These are phyloP conservation scores for Omphalotus guepiniiformis DNA, from an alignment of 768 basidiomycete genomes.

Conservation along the genomic window DNA sequence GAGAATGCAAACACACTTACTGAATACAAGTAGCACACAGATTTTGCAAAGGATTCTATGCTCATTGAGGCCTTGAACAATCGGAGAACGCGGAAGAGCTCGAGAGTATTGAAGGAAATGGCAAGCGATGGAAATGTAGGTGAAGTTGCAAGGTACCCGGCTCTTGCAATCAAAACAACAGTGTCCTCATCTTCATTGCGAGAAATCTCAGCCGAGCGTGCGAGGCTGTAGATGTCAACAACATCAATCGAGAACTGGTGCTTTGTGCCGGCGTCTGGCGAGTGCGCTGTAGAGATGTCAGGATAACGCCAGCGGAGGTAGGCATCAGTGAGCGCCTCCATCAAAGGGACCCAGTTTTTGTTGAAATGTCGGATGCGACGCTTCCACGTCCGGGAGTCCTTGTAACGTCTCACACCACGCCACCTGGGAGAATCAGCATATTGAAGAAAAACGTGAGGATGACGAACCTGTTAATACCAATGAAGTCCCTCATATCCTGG, in stretches of 20 bases:
- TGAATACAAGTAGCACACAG: constrained; percentile 21
- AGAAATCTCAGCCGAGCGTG: constrained; percentile 2
- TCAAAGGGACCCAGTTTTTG: constrained; percentile 1
- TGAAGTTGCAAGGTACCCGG: constrained; percentile 14
- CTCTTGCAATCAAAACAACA: constrained; percentile 11
- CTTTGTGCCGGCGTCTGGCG: constrained; percentile 6
- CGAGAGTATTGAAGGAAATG: constrained; percentile 20
- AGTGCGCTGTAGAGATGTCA: not conserved
- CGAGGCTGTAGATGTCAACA: constrained; percentile 13
- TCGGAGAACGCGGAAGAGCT: no score
- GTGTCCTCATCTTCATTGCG: not conserved
- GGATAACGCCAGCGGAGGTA: constrained; percentile 11
- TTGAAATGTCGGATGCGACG: not conserved
- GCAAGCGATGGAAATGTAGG: constrained; percentile 16
- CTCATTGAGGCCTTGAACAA: constrained; percentile 18
- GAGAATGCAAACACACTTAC: constrained; percentile 8
- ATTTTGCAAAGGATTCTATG: constrained; percentile 22
- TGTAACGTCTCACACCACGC: no score
- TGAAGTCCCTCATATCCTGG: no score
- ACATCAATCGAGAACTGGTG: constrained; percentile 5
- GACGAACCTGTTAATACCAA: no score
- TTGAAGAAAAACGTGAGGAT: no score
- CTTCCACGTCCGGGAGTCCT: constrained; percentile 5
- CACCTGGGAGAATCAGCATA: no score
- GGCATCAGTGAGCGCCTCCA: not conserved